These are phyloP conservation scores for Ambrosia trifida DNA, from an alignment of 129 eudicot species.

Conservation along the genomic window DNA sequence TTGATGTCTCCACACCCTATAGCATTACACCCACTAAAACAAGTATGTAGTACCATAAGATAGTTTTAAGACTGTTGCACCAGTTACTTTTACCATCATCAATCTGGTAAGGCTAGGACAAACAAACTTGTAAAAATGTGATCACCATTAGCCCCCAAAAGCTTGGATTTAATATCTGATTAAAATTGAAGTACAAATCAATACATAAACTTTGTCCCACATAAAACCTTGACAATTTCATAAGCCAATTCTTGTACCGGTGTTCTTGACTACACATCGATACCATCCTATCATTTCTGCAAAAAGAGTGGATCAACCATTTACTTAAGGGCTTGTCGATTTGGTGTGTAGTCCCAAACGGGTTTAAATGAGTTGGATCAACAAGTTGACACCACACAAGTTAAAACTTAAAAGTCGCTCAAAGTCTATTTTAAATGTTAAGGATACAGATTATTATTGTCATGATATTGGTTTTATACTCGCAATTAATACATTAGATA, in stretches of 20 bases:
- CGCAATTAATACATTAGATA: neutral
- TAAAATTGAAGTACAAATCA: neutral
- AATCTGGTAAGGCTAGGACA: neutral
- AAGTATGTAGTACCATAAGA: neutral
- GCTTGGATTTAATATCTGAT: neutral
- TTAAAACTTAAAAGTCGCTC: neutral
- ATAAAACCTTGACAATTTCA: conserved; percentile 20
- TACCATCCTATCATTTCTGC: conserved; percentile 23
- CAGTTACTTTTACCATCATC: neutral
- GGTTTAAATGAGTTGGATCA: neutral
- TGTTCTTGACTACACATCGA: conserved; percentile 11
- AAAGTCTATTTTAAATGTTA: neutral
- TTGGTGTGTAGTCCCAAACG: neutral
- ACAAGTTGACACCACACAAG: neutral
- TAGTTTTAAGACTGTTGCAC: neutral
- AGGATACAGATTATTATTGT: neutral
- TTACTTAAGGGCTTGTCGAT: neutral
- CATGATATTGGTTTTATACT: neutral
- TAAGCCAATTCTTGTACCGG: conserved; percentile 7
- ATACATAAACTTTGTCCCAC: conserved; percentile 15
- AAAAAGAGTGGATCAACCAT: conserved; percentile 1
- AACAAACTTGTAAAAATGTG: neutral
- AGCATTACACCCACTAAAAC: neutral
- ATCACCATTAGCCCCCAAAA: conserved; percentile 3
- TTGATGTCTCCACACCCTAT: no score